A percentile compares a stretch with the other conserved stretches of the same genome.
phyloP scores from a whole-genome alignment of 2,329 filamentous ascomycete species.

The Hypoxylon sp. region DNA sequence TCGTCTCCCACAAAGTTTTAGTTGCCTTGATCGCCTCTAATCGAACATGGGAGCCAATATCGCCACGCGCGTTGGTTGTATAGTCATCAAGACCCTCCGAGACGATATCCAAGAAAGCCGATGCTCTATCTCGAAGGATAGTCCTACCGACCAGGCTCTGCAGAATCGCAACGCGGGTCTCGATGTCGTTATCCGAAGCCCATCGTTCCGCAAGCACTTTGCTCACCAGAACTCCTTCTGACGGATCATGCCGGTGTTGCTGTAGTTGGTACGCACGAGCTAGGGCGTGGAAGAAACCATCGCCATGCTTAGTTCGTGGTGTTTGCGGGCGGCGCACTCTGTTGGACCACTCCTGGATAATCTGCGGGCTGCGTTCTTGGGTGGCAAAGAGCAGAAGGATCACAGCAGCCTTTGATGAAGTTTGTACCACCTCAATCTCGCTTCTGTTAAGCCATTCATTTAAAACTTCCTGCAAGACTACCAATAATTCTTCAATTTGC shows the following conservation, averaged over 20 bases:
- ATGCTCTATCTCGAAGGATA: constrained; percentile 60
- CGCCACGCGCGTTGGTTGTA: constrained; percentile 88
- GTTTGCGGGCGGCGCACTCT: constrained; percentile 57
- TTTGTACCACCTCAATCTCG: constrained; percentile 65
- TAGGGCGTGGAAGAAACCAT: constrained; percentile 69
- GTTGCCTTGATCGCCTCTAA: constrained; percentile 85
- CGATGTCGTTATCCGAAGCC: constrained; percentile 64
- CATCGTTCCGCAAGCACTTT: constrained; percentile 67
- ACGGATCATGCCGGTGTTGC: constrained; percentile 48
- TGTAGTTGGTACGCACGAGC: constrained; percentile 64
- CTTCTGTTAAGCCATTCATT: constrained; percentile 64
- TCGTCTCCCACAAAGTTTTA: constrained; percentile 68
- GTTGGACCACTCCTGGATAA: constrained; percentile 64
- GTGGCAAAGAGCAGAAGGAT: constrained; percentile 64
- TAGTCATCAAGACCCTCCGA: constrained; percentile 84
- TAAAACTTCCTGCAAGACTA: constrained; percentile 55
- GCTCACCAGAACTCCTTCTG: constrained; percentile 52
- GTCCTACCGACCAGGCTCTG: constrained; percentile 66
- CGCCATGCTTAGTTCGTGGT: constrained; percentile 58
- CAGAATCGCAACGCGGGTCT: constrained; percentile 69
- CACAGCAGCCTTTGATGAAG: constrained; percentile 66
- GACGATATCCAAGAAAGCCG: constrained; percentile 63
- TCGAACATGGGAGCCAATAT: constrained; percentile 89
- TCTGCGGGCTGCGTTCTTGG: constrained; percentile 55
- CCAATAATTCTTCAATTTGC: constrained; percentile 46